Percentiles rank a stretch among this genome's conserved stretches.
These are phyloP conservation scores for Spirogloea muscicola DNA, from an alignment of 139 green algal genomes.

Conservation along the genomic window DNA sequence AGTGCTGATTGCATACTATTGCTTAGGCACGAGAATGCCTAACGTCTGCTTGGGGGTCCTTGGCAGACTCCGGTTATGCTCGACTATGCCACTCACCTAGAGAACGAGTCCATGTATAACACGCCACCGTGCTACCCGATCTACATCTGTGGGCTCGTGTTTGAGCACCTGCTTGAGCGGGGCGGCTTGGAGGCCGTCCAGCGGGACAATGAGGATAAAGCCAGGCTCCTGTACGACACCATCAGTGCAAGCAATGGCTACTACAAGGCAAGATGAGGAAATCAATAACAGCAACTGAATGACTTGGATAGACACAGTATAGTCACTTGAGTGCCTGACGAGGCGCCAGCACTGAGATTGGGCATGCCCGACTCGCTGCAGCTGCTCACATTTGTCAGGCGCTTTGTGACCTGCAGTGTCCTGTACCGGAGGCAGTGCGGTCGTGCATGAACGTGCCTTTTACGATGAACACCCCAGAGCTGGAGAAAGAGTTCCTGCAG, in stretches of 20 bases:
- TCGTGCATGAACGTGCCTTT: conserved; percentile 99
- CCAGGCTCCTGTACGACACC: conserved; percentile 80
- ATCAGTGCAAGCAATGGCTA: conserved; percentile 38
- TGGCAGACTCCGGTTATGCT: conserved; percentile 87
- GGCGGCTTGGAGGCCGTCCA: conserved; percentile 67
- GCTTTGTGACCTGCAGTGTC: too few relatives aligned
- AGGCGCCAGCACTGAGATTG: too few relatives aligned
- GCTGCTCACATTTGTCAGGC: too few relatives aligned
- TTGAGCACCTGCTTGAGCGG: conserved; percentile 76
- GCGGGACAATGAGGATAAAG: conserved; percentile 72
- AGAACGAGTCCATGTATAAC: conserved; percentile 97
- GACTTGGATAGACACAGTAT: too few relatives aligned
- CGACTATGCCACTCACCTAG: conserved; percentile 80
- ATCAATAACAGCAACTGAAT: too few relatives aligned
- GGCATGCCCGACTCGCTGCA: too few relatives aligned
- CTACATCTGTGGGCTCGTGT: conserved; percentile 97
- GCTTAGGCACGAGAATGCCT: too few relatives aligned
- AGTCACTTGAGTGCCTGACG: too few relatives aligned
- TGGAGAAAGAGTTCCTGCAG: conserved; percentile 78
- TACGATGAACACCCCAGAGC: conserved; percentile 84
- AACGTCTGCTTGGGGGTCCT: too few relatives aligned
- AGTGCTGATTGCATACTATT: too few relatives aligned
- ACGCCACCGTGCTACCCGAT: conserved; percentile 96
- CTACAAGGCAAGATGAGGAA: too few relatives aligned
- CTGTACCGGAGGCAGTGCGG: conserved; percentile 73